Conservation (phyloP, 345 rosid species). For the Trapa incisa region DNA sequence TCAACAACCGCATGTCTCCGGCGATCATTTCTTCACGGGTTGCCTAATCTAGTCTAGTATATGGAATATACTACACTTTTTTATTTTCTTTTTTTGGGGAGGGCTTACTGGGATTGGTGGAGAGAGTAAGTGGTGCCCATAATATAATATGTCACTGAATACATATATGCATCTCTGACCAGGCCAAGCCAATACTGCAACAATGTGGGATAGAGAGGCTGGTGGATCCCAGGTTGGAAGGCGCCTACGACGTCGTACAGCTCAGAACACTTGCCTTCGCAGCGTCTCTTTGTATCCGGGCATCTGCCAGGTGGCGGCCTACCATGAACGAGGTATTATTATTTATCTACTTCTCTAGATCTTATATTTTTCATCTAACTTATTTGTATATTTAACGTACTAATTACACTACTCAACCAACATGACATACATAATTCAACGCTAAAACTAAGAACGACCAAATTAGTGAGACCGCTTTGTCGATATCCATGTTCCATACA, state of each 20-base stretch:
- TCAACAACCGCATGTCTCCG: constrained; percentile 2
- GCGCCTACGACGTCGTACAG: constrained; percentile 41
- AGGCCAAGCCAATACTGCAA: constrained; percentile 72
- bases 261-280: constrained; percentile 61
- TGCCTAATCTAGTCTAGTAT: background rate
- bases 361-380: constrained; percentile 9
- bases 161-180: background rate
- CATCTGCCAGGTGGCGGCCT: constrained; percentile 76
- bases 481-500: constrained; percentile 15
- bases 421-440: background rate
- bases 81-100: too few species aligned
- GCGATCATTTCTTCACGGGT: constrained; percentile 7
- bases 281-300: constrained; percentile 76
- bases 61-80: too few species aligned
- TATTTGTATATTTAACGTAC: background rate
- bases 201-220: constrained; percentile 50
- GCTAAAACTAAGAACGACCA: background rate
- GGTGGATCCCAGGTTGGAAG: constrained; percentile 75
- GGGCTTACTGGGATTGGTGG: too few species aligned
- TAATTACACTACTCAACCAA: background rate
- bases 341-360: background rate
- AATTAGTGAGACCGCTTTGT: background rate
- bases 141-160: background rate
- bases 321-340: constrained; percentile 66
- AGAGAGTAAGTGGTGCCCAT: too few species aligned